phyloP scores from a whole-genome alignment of 768 basidiomycete species.

The Fistulinella prunicolor region DNA sequence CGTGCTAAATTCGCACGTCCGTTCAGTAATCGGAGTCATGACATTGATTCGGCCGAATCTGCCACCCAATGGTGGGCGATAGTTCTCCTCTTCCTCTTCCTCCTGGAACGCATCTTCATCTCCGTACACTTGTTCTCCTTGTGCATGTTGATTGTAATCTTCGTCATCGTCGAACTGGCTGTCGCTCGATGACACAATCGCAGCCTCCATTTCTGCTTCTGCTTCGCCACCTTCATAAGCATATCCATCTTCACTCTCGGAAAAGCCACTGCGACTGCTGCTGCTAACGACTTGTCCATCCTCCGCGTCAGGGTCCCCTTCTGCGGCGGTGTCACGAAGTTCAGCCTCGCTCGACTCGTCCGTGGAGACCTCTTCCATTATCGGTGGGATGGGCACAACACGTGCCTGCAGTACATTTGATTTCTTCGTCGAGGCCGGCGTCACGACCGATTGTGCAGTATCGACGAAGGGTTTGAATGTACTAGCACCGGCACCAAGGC shows the following conservation, averaged over 20 bases:
- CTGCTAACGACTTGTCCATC: constrained; percentile 24
- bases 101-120: constrained; percentile 27
- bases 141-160: constrained; percentile 15
- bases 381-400: constrained; percentile 14
- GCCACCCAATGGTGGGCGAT: constrained; percentile 56
- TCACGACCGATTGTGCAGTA: constrained; percentile 11
- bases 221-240: constrained; percentile 27
- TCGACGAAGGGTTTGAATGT: constrained; percentile 41
- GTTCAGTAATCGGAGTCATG: constrained; percentile 97
- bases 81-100: constrained; percentile 33
- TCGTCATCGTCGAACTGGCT: constrained; percentile 33
- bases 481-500: constrained; percentile 5
- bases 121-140: constrained; percentile 12
- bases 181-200: constrained; percentile 29
- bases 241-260: constrained; percentile 36
- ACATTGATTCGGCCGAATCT: constrained; percentile 82
- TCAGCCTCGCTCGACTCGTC: constrained; percentile 34
- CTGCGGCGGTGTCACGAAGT: constrained; percentile 13
- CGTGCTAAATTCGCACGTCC: constrained; percentile 84
- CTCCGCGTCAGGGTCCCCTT: constrained; percentile 24
- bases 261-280: constrained; percentile 30
- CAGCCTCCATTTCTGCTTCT: constrained; percentile 26
- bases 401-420: constrained; percentile 19
- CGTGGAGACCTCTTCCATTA: constrained; percentile 28
- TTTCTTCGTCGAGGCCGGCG: constrained; percentile 22